Base-by-base conservation (phyloP, 2,329 filamentous ascomycete genomes). In the Elsinoe australis region DNA sequence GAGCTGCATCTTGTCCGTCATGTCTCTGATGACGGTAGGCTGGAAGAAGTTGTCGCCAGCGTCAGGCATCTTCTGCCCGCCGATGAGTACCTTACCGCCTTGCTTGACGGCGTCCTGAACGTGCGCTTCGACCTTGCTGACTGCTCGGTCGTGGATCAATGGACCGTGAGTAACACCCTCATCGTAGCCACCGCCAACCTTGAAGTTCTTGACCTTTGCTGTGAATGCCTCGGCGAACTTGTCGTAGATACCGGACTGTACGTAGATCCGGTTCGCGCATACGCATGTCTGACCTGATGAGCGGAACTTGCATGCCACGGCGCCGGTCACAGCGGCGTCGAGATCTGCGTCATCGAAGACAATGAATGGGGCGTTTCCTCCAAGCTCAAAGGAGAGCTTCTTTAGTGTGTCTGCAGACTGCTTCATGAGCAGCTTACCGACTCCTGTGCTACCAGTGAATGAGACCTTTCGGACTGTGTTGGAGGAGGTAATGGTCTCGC, bases 231-330 rank as follows among this genome's bases (percentile, higher is more conserved):
- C 58, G 3, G 79, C 76, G 56, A 94, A 94, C 29, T 75, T 70
- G 58, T 90, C 83, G 67, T 92, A 88, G 64, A 94, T 78, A 51
- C 79, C 82, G 28, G 74, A 71, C 64, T 94, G 87, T 6, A 94
- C 76, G 64, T 85, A 90, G 55, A 94, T 78, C 22, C 87, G 76
- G 70, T 94, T 94, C 19, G 73, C 73, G 54, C 72, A 74, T 4
- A 96, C 89, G 65, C 92, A 98, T 0, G 92, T 96, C 73, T 98
- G 92, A 28, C 92, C 92, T 0, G 87, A 94, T 29, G 83, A 87
- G 48, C 92, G 84, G 79, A 96, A 96, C 67, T 96, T 98, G 60
- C 80, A 89, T 18, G 82, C 71, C 47, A 96, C 78, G 39, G 88
- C 88, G 19, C 89, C 90, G 0, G 79, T 71, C 1, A 96, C 87